Evolutionary conservation across 768 basidiomycete genomes (phyloP), one percentile per base, ranked within the genome.

Genomic region (Lyophyllum atratum): DNA sequence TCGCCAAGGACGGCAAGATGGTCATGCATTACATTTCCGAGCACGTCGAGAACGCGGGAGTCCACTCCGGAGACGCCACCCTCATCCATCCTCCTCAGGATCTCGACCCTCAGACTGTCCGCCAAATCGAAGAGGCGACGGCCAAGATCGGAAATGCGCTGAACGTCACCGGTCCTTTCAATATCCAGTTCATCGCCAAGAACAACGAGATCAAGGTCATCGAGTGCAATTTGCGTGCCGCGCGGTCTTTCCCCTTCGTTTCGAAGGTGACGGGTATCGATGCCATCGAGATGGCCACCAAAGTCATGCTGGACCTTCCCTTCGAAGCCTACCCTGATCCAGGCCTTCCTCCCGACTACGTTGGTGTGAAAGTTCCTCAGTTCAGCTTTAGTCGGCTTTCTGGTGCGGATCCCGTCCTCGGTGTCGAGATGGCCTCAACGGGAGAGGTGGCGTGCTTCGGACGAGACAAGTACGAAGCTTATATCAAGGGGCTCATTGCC

Each of bases 141-240:
- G 89, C 87, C 40, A 99, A 98, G 81, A 98, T 99, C 60, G 97
- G 94, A 28, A 92, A 95, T 56, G 96, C 97, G 14, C 85, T 99
- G 56, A 97, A 98, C 69, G 95, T 98, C 45, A 98, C 96, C 5
- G 97, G 96, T 6, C 96, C 96, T 1, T 98, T 90, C 85, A 99
- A 99, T 70, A 99, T 99, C 69, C 96, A 99, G 78, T 98, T 99
- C 76, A 98, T 99, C 65, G 96, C 96, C 49, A 99, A 99, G 84
- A 92, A 99, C 77, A 98, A 98, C 77, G 96, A 98, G 74, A 98
- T 99, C 82, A 99, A 99, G 82, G 96, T 99, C 66, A 99, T 99
- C 71, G 96, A 99, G 73, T 98, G 96, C 76, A 99, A 99, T 75
- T 79, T 99, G 31, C 93, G 96, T 54, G 97, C 97, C 0, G 96